Evolutionary conservation across 768 basidiomycete species (phyloP), one percentile per base, ranked within the genome.

Genomic region (Sistotremastrum suecicum): DNA sequence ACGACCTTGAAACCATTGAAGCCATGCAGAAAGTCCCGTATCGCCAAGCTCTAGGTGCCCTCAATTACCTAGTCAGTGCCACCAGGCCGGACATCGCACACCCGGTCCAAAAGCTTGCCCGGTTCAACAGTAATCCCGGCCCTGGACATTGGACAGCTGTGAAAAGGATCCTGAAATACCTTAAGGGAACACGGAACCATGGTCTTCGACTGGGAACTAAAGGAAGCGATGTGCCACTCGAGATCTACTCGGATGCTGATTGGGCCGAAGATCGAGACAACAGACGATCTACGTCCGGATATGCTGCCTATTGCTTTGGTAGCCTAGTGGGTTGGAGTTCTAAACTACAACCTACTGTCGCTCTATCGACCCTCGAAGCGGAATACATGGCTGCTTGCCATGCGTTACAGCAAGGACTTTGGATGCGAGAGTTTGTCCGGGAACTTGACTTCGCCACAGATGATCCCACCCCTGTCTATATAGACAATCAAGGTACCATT

Each of bases 401-500:
- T 31, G 48, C 58, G 0, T 34, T 48, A 32, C 12, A 39, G 10
- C 48, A 53, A 39, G 48, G 37, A 3, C 39, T 50, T 5, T 53
- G 60, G 60, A 43, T 63, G 0, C 44, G 54, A 0, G 5, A 38
- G 2, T 41, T 61, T 1, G 35, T 59, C 4, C 2, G 9, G 3
- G 59, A 50, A n/a, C 47, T 67, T 12, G 52, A 51, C 2, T 51
- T 42, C 30, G 5, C 44, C 20, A 41, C 32, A 44, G 7, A 40
- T 32, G 3, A 38, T 44, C 39, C 53, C 48, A 37, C 55, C 57
- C 34, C 50, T 41, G 20, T 59, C 9, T 49, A 31, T 34, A 55
- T 54, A 37, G 63, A 73, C 53, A 72, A 71, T 48, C 52, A 61
- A 20, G 61, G 60, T 0, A 58, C 68, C 0, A 66, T 66, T 29